Evolutionary conservation across 2,329 filamentous ascomycete species (phyloP).

Genomic region (Tolypocladium capitatum): DNA sequence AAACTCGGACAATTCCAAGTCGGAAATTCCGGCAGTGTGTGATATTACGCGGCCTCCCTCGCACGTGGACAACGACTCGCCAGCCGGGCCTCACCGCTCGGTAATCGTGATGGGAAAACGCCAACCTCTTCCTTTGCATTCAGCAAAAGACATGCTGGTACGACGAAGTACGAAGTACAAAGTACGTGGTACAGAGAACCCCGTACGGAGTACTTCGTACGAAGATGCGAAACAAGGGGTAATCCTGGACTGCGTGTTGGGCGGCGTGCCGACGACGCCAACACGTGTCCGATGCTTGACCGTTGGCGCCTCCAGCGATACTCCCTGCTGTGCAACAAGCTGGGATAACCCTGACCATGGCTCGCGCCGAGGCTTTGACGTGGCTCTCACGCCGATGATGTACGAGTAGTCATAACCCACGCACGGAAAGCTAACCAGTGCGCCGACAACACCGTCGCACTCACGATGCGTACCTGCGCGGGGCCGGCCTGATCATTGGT

Average conservation of each 20-base stretch:
- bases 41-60: neutral
- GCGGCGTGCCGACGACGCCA: too few relatives aligned
- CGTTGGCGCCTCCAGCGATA: neutral
- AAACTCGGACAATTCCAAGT: too few relatives aligned
- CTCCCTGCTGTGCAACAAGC: neutral
- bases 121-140: neutral
- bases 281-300: neutral
- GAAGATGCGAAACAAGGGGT: too few relatives aligned
- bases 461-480: neutral
- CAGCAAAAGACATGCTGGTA: neutral
- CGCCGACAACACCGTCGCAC: slow-evolving; percentile 4
- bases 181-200: neutral
- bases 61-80: neutral
- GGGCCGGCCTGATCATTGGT: too few relatives aligned
- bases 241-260: too few relatives aligned
- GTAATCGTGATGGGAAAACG: neutral
- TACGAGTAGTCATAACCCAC: neutral
- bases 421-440: neutral
- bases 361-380: neutral
- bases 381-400: neutral
- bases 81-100: neutral
- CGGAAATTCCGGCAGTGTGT: neutral
- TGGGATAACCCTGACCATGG: too few relatives aligned
- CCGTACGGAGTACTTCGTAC: too few relatives aligned
- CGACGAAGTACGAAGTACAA: neutral